phyloP scores from a whole-genome alignment of 2,329 filamentous ascomycete genomes.

The Botrytis byssoidea region DNA sequence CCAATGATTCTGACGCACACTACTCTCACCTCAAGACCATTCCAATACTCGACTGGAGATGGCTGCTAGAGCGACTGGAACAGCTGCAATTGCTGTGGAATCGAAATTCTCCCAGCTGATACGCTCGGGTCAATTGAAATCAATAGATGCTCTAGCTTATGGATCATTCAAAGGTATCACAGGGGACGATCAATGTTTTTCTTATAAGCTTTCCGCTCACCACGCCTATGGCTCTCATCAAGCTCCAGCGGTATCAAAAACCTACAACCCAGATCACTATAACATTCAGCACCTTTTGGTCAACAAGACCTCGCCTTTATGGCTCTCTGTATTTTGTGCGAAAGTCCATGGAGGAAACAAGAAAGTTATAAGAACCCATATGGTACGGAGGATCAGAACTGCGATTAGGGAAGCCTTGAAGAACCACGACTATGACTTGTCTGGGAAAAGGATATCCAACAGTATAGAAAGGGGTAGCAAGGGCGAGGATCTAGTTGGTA shows the following conservation, averaged over 20 bases:
- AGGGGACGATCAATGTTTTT: slow-evolving; percentile 3
- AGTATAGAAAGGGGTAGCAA: slow-evolving; percentile 31
- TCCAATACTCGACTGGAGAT: neutral
- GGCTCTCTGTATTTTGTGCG: slow-evolving; percentile 46
- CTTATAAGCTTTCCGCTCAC: neutral
- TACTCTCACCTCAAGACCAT: neutral
- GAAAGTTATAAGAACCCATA: slow-evolving; percentile 48
- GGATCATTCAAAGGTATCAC: neutral
- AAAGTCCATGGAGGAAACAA: slow-evolving; percentile 39
- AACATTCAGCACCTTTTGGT: slow-evolving; percentile 8
- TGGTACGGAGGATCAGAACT: slow-evolving; percentile 43
- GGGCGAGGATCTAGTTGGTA: slow-evolving; percentile 40
- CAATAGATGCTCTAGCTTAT: neutral
- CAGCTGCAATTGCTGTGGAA: neutral
- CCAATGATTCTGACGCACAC: neutral
- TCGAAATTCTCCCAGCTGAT: slow-evolving; percentile 1
- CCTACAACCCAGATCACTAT: slow-evolving; percentile 6
- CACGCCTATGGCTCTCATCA: slow-evolving; percentile 6
- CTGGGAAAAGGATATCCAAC: slow-evolving; percentile 29
- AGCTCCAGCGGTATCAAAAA: neutral
- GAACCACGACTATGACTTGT: slow-evolving; percentile 45
- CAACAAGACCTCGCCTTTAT: slow-evolving; percentile 41
- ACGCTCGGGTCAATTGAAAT: neutral
- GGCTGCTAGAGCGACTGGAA: slow-evolving; percentile 4
- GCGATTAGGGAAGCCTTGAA: slow-evolving; percentile 48